These are phyloP conservation scores for Eucalyptus marginata DNA, from an alignment of 345 rosid genomes.

Conservation along the genomic window DNA sequence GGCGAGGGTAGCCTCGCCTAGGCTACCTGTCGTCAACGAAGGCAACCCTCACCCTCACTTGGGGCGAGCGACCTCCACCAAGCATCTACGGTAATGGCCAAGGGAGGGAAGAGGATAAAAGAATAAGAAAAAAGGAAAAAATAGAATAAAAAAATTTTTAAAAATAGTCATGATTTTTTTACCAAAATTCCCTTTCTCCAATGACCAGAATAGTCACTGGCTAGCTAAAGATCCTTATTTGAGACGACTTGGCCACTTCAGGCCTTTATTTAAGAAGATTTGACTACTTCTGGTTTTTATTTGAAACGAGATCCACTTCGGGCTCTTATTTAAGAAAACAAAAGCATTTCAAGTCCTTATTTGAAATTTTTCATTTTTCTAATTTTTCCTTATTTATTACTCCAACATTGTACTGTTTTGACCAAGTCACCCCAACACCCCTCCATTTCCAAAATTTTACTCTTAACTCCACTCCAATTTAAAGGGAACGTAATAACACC, in stretches of 20 bases:
- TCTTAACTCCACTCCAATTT: not conserved
- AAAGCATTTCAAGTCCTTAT: no score
- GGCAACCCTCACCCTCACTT: no score
- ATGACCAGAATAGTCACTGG: no score
- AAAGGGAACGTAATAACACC: not conserved
- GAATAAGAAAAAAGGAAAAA: no score
- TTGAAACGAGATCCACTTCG: fast-evolving
- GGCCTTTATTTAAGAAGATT: fast-evolving
- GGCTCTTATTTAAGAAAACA: no score
- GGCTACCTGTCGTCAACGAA: fast-evolving
- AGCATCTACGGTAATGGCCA: fast-evolving
- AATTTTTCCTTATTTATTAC: not conserved
- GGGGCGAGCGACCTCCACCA: no score
- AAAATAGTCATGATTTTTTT: no score
- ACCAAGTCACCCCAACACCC: not conserved
- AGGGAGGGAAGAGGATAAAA: fast-evolving
- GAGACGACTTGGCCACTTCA: no score
- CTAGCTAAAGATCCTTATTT: no score
- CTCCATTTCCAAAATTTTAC: not conserved
- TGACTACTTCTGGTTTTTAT: no score
- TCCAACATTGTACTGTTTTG: not conserved
- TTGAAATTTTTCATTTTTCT: not conserved
- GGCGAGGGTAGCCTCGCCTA: fast-evolving
- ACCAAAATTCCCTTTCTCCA: no score
- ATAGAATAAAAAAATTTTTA: no score